These are phyloP conservation scores for Furcasterigmium sp. DNA, from an alignment of 2,329 filamentous ascomycete species.

Conservation along the genomic window DNA sequence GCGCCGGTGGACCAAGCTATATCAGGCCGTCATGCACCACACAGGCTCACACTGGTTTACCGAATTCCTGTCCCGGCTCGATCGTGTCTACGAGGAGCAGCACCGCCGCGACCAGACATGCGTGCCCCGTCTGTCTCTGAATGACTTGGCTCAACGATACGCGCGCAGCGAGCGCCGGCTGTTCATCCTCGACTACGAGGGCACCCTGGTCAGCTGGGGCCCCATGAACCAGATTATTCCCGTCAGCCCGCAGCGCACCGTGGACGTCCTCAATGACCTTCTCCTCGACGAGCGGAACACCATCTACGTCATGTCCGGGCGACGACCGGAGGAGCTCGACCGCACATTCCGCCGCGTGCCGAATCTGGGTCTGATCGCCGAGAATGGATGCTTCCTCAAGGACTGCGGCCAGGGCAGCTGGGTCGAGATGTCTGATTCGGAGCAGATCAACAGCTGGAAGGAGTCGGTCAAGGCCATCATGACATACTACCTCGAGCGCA, in stretches of 20 bases:
- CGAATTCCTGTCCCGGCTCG: slow-evolving; percentile 66
- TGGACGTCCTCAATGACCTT: slow-evolving; percentile 78
- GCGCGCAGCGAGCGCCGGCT: slow-evolving; percentile 61
- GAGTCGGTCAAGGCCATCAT: slow-evolving; percentile 76
- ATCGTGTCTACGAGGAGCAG: slow-evolving; percentile 77
- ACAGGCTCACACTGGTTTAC: slow-evolving; percentile 84
- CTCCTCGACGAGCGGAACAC: slow-evolving; percentile 75
- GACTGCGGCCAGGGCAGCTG: slow-evolving; percentile 64
- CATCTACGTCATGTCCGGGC: slow-evolving; percentile 91
- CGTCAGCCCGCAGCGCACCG: slow-evolving; percentile 75
- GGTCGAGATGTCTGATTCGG: slow-evolving; percentile 70
- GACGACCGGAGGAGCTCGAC: slow-evolving; percentile 82
- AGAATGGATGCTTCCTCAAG: slow-evolving; percentile 89
- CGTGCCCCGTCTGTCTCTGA: slow-evolving; percentile 76
- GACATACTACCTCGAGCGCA: slow-evolving; percentile 83
- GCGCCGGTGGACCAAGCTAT: slow-evolving; percentile 67
- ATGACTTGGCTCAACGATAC: slow-evolving; percentile 61
- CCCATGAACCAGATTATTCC: slow-evolving; percentile 80
- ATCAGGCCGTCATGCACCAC: slow-evolving; percentile 69
- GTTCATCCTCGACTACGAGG: slow-evolving; percentile 91
- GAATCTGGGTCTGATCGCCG: slow-evolving; percentile 82
- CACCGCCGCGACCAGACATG: slow-evolving; percentile 78
- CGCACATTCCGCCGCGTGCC: slow-evolving; percentile 79
- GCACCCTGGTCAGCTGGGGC: slow-evolving; percentile 83
- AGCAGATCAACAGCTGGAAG: slow-evolving; percentile 74